Evolutionary conservation across 805 yeast species (phyloP).

Genomic region (Metschnikowia rubicola): DNA sequence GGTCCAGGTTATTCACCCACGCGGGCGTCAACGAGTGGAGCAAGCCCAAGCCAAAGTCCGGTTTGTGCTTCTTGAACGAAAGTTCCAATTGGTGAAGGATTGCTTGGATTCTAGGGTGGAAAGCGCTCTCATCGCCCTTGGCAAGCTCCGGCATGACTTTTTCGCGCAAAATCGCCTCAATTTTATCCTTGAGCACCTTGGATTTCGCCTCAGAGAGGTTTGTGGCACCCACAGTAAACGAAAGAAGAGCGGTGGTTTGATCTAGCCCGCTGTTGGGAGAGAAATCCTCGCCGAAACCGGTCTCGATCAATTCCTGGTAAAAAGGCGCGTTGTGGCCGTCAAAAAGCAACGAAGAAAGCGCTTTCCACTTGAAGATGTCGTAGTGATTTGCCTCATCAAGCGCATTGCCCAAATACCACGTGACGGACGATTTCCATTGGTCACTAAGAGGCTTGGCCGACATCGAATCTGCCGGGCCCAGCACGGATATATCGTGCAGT

Average conservation of each 20-base stretch:
- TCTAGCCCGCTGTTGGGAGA: constrained; percentile 87
- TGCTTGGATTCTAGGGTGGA: constrained; percentile 62
- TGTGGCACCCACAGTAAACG: constrained; percentile 83
- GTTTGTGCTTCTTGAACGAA: constrained; percentile 77
- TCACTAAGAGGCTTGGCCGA: constrained; percentile 55
- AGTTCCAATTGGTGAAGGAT: constrained; percentile 85
- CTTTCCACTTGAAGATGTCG: constrained; percentile 67
- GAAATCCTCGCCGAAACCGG: constrained; percentile 81
- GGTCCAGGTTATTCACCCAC: constrained; percentile 82
- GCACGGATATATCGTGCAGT: constrained; percentile 24
- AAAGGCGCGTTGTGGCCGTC: constrained; percentile 94
- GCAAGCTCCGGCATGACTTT: constrained; percentile 32
- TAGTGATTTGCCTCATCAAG: constrained; percentile 48
- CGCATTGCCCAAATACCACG: constrained; percentile 85
- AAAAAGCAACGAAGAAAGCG: constrained; percentile 65
- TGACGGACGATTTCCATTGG: constrained; percentile 77
- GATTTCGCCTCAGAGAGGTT: constrained; percentile 54
- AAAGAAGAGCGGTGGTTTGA: constrained; percentile 67
- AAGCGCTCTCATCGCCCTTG: constrained; percentile 20
- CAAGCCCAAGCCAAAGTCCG: constrained; percentile 83
- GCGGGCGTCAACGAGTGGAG: constrained; percentile 74
- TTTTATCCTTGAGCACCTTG: constrained; percentile 46
- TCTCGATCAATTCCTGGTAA: constrained; percentile 81
- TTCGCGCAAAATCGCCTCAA: constrained; percentile 46
- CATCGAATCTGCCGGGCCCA: constrained; percentile 74